Conservation (phyloP, 2,329 filamentous ascomycete genomes). For the Colletotrichum gigasporum region DNA sequence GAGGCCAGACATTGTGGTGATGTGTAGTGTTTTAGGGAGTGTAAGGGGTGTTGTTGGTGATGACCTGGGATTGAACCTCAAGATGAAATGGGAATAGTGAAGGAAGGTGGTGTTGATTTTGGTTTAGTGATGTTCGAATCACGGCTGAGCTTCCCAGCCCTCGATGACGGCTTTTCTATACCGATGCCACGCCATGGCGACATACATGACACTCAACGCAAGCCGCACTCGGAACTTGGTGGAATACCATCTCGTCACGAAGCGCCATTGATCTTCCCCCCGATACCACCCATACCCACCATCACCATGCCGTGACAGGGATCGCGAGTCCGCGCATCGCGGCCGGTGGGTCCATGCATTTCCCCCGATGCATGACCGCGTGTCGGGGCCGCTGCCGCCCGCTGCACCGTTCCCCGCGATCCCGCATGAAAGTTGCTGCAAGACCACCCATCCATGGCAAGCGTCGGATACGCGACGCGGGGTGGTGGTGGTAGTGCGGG, state of each 20-base stretch:
- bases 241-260: not conserved
- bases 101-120: not conserved
- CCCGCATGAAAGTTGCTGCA: not conserved
- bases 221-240: not conserved
- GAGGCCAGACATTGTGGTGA: not conserved
- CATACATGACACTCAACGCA: not conserved
- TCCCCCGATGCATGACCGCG: not conserved
- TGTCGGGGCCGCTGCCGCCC: not conserved
- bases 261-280: not conserved
- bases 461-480: not conserved
- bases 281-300: not conserved
- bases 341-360: constrained; percentile 12
- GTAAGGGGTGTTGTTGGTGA: not conserved
- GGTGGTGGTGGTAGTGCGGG: too few relatives aligned
- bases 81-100: not conserved
- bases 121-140: not conserved
- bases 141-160: not conserved
- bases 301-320: not conserved
- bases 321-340: constrained; percentile 11
- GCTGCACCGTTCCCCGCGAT: not conserved
- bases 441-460: not conserved
- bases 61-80: not conserved
- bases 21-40: not conserved
- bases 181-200: not conserved
- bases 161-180: not conserved